Evolutionary conservation across 805 yeast species (phyloP).

Genomic region (Phaffomyces antillensis): DNA sequence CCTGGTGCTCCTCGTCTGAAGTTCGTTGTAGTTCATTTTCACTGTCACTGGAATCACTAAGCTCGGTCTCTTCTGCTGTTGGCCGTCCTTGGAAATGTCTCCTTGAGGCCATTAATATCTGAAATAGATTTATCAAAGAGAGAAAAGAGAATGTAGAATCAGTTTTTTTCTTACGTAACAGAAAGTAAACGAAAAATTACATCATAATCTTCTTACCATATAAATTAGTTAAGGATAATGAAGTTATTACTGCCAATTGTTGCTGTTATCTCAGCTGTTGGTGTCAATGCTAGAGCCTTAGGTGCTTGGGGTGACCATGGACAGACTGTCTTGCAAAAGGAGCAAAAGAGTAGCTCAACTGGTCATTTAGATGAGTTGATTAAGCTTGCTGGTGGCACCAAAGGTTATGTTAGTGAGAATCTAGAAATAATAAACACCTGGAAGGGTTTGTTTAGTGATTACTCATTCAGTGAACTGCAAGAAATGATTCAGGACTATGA

Average conservation of each 20-base stretch:
- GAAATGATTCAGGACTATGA: constrained; percentile 9
- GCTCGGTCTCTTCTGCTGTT: neutral
- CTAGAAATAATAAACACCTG: constrained; percentile 13
- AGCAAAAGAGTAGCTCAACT: neutral
- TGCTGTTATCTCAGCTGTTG: neutral
- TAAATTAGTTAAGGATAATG: neutral
- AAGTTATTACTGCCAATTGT: neutral
- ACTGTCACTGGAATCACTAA: neutral
- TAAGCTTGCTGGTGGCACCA: constrained; percentile 1
- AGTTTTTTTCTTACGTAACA: neutral
- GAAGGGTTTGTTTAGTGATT: constrained; percentile 31
- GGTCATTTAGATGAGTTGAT: neutral
- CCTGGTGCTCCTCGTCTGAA: constrained; percentile 12
- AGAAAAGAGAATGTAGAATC: too few species aligned
- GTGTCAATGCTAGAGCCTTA: neutral
- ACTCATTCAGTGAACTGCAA: constrained; percentile 10
- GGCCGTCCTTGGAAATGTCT: constrained; percentile 10
- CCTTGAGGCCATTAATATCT: constrained; percentile 5
- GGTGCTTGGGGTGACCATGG: neutral
- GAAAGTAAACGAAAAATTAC: neutral
- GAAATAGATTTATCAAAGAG: neutral
- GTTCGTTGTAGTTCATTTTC: neutral
- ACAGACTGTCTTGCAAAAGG: neutral
- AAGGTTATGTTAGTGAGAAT: constrained; percentile 3
- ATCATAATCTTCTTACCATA: neutral